These are phyloP conservation scores for Cryphonectria parasitica DNA, from an alignment of 2,329 filamentous ascomycete genomes.

Conservation along the genomic window DNA sequence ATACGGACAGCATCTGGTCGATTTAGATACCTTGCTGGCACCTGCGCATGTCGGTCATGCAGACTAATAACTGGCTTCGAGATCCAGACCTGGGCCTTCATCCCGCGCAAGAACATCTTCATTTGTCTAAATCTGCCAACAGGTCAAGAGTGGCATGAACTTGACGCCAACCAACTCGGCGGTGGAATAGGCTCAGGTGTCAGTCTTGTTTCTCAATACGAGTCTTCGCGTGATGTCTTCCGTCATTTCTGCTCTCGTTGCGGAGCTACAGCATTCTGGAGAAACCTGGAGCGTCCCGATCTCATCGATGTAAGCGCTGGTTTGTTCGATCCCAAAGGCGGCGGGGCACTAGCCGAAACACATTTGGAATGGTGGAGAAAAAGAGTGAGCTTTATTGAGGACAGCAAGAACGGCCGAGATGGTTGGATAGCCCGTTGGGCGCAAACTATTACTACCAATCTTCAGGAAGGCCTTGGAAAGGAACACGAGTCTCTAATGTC, in stretches of 20 bases:
- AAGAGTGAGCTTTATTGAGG: constrained; percentile 63
- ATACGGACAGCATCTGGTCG: constrained; percentile 46
- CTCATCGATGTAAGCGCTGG: constrained; percentile 69
- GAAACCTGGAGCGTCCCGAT: constrained; percentile 53
- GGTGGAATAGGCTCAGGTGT: constrained; percentile 45
- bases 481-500: neutral
- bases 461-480: neutral
- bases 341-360: constrained; percentile 57
- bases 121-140: constrained; percentile 41
- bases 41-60: constrained; percentile 66
- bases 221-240: constrained; percentile 55
- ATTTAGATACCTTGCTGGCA: constrained; percentile 60
- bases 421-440: constrained; percentile 38
- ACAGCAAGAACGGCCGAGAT: constrained; percentile 42
- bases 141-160: constrained; percentile 32
- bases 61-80: constrained; percentile 64
- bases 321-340: constrained; percentile 49
- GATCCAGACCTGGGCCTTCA: constrained; percentile 68
- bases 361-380: constrained; percentile 67
- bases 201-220: constrained; percentile 43
- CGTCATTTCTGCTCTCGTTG: constrained; percentile 67
- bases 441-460: neutral
- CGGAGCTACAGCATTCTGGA: constrained; percentile 69
- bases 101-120: constrained; percentile 62
- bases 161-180: constrained; percentile 39